Percentiles rank a stretch among this genome's conserved stretches.
Conservation (phyloP, 257 asterid species). For the Penstemon newberryi region DNA sequence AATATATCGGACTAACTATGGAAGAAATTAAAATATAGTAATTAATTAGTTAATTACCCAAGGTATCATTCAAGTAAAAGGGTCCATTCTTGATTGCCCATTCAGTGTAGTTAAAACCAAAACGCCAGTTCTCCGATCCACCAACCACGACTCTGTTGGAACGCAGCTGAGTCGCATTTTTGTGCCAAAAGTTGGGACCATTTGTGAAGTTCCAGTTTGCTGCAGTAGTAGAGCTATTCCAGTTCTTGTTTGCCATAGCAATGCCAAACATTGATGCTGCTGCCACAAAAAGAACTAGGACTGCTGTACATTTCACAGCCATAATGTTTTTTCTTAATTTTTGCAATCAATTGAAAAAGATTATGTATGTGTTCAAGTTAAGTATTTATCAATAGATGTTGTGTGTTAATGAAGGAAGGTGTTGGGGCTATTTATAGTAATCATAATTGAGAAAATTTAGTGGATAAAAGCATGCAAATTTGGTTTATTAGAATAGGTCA, state of each 20-base stretch:
- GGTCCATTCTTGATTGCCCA: slow-evolving; percentile 65
- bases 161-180: slow-evolving; percentile 30
- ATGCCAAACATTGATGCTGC: slow-evolving; percentile 29
- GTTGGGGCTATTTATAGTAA: slow-evolving; percentile 31
- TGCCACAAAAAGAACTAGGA: slow-evolving; percentile 22
- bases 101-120: slow-evolving; percentile 63
- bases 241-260: slow-evolving; percentile 44
- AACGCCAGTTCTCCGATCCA: slow-evolving; percentile 65
- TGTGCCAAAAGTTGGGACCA: slow-evolving; percentile 26
- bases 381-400: not conserved
- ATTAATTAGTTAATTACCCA: slow-evolving; percentile 37
- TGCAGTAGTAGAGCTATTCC: slow-evolving; percentile 33
- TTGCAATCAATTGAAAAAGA: not conserved
- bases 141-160: slow-evolving; percentile 51
- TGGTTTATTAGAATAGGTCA: slow-evolving; percentile 9
- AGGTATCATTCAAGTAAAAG: slow-evolving; percentile 57
- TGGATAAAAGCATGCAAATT: not conserved
- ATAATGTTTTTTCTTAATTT: slow-evolving; percentile 5
- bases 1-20: too few relatives aligned
- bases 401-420: slow-evolving; percentile 18
- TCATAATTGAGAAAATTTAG: too few relatives aligned
- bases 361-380: not conserved
- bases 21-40: not conserved
- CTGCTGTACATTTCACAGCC: slow-evolving; percentile 28
- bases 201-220: slow-evolving; percentile 35